Evolutionary conservation across 495 filamentous ascomycete genomes (phyloP).

Genomic region (Xanthoparmelia taractica): DNA sequence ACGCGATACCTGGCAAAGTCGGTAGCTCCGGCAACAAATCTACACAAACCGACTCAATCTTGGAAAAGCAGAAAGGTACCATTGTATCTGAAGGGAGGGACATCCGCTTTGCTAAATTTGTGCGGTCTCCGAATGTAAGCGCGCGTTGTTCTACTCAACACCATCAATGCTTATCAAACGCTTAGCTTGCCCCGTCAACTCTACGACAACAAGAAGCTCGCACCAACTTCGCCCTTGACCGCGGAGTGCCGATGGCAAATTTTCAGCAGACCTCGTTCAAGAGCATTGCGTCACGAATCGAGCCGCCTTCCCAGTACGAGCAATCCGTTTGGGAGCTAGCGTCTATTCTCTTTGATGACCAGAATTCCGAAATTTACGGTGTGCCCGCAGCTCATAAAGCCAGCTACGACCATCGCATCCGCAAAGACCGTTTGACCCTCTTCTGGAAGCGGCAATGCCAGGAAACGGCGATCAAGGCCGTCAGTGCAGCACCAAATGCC

Average conservation of each 20-base stretch:
- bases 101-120: conserved; percentile 47
- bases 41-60: conserved; percentile 28
- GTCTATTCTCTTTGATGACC: conserved; percentile 77
- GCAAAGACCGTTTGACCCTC: conserved; percentile 45
- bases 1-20: conserved; percentile 18
- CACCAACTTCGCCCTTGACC: conserved; percentile 33
- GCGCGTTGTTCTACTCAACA: background rate
- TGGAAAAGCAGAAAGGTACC: conserved; percentile 30
- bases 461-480: conserved; percentile 44
- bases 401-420: conserved; percentile 43
- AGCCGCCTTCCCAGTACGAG: conserved; percentile 42
- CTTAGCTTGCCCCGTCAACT: conserved; percentile 29
- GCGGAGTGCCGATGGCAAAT: conserved; percentile 43
- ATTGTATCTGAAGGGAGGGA: conserved; percentile 41
- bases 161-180: conserved; percentile 23
- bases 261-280: conserved; percentile 34
- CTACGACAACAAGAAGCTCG: conserved; percentile 37
- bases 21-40: conserved; percentile 6
- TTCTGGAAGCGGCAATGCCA: conserved; percentile 48
- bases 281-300: conserved; percentile 29
- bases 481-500: conserved; percentile 42
- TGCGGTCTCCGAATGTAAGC: conserved; percentile 37
- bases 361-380: conserved; percentile 41
- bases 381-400: conserved; percentile 36
- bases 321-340: conserved; percentile 66